Conservation (phyloP, 148 eudicot species). For the Agrostemma githago region DNA sequence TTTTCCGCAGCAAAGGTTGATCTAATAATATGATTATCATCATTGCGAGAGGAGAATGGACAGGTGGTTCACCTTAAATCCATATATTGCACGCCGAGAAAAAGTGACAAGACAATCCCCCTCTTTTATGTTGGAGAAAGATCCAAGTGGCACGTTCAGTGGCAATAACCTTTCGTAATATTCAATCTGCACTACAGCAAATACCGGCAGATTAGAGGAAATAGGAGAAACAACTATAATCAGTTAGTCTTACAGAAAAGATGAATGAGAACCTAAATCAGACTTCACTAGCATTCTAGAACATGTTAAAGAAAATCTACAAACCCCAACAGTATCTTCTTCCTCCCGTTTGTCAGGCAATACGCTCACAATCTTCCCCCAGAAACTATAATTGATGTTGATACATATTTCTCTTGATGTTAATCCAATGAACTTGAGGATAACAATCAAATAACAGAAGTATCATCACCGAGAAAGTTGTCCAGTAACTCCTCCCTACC, state of each 20-base stretch:
- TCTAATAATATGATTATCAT: not conserved
- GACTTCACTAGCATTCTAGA: not conserved
- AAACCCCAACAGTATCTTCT: not conserved
- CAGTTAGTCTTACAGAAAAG: not conserved
- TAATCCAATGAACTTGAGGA: not conserved
- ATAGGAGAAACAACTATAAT: not conserved
- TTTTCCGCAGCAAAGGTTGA: not conserved
- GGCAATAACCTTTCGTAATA: constrained; percentile 90
- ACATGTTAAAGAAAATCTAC: not conserved
- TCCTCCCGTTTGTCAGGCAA: not conserved
- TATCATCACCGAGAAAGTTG: not conserved
- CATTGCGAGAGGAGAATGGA: not conserved
- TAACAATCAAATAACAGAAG: not conserved
- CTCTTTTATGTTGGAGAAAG: constrained; percentile 59
- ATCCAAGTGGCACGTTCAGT: constrained; percentile 62
- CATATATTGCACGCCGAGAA: constrained; percentile 75
- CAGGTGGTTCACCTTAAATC: constrained; percentile 45
- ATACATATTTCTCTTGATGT: not conserved
- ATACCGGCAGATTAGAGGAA: not conserved
- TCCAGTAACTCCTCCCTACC: not conserved
- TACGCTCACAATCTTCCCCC: not conserved
- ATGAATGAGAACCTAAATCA: not conserved
- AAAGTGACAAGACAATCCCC: constrained; percentile 95
- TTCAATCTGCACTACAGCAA: constrained; percentile 45
- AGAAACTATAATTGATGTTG: not conserved